phyloP scores from a whole-genome alignment of 768 basidiomycete species.

The Boletus reticuloceps region DNA sequence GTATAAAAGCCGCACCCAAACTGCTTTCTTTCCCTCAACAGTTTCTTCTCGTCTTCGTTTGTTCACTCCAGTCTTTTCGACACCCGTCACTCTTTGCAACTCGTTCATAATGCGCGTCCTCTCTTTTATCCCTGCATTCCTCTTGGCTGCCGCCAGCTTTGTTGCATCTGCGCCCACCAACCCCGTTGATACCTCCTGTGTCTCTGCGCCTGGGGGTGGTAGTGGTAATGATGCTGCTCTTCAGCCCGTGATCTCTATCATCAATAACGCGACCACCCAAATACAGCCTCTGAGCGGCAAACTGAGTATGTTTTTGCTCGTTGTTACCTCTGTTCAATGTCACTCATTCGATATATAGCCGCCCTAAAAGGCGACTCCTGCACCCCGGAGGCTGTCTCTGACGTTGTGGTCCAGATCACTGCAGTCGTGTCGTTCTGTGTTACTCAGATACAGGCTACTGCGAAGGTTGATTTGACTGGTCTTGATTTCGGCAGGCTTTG shows the following conservation, averaged over 20 bases:
- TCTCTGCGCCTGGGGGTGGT: not conserved
- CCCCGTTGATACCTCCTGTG: conserved; percentile 2
- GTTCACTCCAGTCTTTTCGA: conserved; percentile 4
- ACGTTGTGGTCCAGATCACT: conserved; percentile 9
- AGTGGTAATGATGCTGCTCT: conserved; percentile 5
- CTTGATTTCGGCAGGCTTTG: conserved; percentile 7
- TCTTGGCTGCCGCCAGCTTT: conserved; percentile 4
- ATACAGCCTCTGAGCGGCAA: conserved; percentile 4
- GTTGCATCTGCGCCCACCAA: conserved; percentile 5
- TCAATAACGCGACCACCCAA: conserved; percentile 6
- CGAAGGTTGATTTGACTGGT: conserved; percentile 3
- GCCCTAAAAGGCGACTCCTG: conserved; percentile 1
- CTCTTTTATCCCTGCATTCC: conserved; percentile 14
- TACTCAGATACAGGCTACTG: conserved; percentile 6
- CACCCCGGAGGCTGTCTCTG: conserved; percentile 4
- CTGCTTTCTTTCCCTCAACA: not conserved
- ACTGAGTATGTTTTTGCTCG: conserved; percentile 1
- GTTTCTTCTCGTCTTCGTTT: not conserved
- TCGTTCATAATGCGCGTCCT: conserved; percentile 16
- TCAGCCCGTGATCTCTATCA: conserved; percentile 12
- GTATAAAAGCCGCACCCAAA: conserved; percentile 14
- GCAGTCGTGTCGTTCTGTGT: conserved; percentile 8
- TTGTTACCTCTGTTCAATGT: not conserved
- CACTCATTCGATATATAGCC: not conserved
- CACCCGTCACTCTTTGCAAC: conserved; percentile 10